phyloP scores from a whole-genome alignment of 2,329 filamentous ascomycete genomes.

The Claviceps pusilla region DNA sequence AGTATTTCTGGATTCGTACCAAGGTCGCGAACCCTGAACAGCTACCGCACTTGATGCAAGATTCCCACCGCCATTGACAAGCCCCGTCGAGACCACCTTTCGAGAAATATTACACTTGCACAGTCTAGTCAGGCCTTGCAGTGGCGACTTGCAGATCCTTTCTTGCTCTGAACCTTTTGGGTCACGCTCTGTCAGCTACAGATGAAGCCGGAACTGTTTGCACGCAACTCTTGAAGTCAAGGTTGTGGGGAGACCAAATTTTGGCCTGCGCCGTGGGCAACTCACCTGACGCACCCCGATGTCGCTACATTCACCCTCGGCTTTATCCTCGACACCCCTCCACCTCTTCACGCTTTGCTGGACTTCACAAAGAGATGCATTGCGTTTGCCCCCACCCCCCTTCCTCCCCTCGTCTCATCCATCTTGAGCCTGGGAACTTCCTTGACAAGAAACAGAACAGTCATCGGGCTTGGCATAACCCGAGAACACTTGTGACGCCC shows the following conservation, averaged over 20 bases:
- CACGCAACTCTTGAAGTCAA: background rate
- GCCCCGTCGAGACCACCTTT: background rate
- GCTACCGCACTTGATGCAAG: too few species aligned
- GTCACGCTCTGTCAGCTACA: background rate
- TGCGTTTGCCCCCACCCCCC: background rate
- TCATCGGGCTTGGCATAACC: background rate
- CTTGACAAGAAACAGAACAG: background rate
- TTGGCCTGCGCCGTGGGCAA: background rate
- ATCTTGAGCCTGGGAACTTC: background rate
- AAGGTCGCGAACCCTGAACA: too few species aligned
- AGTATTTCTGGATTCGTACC: background rate
- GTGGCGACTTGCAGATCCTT: constrained; percentile 1
- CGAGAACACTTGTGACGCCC: background rate
- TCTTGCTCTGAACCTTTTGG: background rate
- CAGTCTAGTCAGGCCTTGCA: background rate
- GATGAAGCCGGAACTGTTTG: background rate
- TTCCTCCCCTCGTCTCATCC: background rate
- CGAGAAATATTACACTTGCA: background rate
- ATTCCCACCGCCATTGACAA: background rate
- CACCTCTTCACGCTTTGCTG: background rate
- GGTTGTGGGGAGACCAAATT: background rate
- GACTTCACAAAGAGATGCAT: background rate
- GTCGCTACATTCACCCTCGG: background rate
- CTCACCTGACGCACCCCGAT: background rate
- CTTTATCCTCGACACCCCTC: background rate